These are phyloP conservation scores for Tetradesmus lagerheimii DNA, from an alignment of 139 green algal species.

Conservation along the genomic window DNA sequence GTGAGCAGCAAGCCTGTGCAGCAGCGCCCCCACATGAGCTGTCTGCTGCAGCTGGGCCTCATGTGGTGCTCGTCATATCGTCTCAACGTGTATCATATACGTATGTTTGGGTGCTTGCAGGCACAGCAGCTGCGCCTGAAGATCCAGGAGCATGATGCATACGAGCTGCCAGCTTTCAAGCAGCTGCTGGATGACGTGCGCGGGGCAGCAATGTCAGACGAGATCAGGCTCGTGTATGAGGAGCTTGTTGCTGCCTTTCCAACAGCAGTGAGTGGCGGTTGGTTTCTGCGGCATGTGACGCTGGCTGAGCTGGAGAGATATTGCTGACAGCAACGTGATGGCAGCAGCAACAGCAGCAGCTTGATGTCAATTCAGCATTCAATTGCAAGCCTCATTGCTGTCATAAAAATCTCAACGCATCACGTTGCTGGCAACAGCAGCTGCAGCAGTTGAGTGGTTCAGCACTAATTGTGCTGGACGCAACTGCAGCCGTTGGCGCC, in stretches of 20 bases:
- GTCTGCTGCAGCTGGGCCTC: not conserved
- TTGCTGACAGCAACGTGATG: too few relatives aligned
- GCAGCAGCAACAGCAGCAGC: not conserved
- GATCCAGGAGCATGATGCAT: constrained; percentile 7
- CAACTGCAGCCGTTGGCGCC: not conserved
- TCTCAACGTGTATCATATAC: too few relatives aligned
- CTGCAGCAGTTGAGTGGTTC: not conserved
- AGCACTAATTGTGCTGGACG: not conserved
- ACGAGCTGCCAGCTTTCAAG: constrained; percentile 28
- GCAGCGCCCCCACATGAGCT: not conserved
- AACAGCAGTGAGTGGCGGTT: constrained; percentile 64
- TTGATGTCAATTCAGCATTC: too few relatives aligned
- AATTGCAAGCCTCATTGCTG: too few relatives aligned
- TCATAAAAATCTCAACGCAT: too few relatives aligned
- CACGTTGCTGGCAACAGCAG: too few relatives aligned
- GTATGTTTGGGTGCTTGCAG: not conserved
- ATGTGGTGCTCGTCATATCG: not conserved
- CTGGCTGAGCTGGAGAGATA: not conserved
- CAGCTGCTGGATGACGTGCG: constrained; percentile 53
- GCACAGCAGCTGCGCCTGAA: constrained; percentile 14
- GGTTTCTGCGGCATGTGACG: too few relatives aligned
- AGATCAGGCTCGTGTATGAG: constrained; percentile 68
- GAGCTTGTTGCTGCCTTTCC: constrained; percentile 75
- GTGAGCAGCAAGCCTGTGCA: constrained; percentile 12
- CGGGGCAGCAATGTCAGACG: constrained; percentile 38